Evolutionary conservation across 2,329 filamentous ascomycete species (phyloP), one percentile per base, ranked within the genome.

Genomic region (Didymella lethalis): DNA sequence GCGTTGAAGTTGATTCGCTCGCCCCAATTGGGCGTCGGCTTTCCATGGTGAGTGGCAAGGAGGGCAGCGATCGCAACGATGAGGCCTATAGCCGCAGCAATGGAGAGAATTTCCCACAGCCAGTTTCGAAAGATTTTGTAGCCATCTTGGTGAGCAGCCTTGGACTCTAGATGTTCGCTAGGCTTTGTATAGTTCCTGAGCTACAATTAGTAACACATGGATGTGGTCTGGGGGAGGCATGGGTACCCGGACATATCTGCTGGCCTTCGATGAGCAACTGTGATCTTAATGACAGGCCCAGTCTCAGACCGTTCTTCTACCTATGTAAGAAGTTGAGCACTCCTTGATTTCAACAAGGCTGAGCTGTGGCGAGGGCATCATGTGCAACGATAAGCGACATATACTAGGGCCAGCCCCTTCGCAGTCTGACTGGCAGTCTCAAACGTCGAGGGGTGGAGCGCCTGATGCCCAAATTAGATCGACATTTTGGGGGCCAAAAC

Each of bases 11-110:
- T 57, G 32, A 57, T 28, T 0, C 34, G 41, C 18, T 38, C 28
- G 16, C 54, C 54, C 54, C 54, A 57, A 26, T 57, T 28, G 7
- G 48, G 54, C 10, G 41, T 10, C 8, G 41, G 32, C 25, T 47
- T 40, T 0, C 47, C 32, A 14, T 57, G 10, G 20, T 51, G 36
- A 3, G 18, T 16, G 2, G 41, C 41, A 6, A 57, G 34, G 6
- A 47, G 26, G 6, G 14, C 43, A 34, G 54, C 18, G 2, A 57
- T 57, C 0, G 52, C 45, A 14, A 36, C 7, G 4, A 41, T 41
- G 11, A 41, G 20, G 4, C 20, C 38, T 4, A 41, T 41, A 10
- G 38, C 38, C 18, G 10, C 38, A 25, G 11, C 38, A 6, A 25
- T 23, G 4, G 38, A 41, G 2, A 25, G 18, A 3, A 20, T 20